A percentile compares a stretch with the other conserved stretches of the same genome.
These are phyloP conservation scores for Colletotrichum noveboracense DNA, from an alignment of 2,329 filamentous ascomycete species.

Conservation along the genomic window DNA sequence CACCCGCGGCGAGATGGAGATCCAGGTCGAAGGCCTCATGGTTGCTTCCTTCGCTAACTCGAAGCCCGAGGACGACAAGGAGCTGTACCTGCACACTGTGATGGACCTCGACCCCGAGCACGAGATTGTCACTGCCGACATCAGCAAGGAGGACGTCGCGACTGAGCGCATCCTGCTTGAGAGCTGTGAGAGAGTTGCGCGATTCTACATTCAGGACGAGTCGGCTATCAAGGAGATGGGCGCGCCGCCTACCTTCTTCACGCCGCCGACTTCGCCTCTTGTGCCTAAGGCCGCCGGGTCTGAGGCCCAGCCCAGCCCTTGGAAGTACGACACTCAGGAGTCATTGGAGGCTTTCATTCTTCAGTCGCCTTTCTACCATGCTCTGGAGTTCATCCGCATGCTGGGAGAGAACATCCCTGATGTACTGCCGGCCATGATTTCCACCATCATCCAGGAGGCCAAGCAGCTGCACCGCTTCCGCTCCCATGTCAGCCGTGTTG, in stretches of 20 bases:
- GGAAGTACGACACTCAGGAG: conserved; percentile 29
- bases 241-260: conserved; percentile 7
- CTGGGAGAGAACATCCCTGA: conserved; percentile 28
- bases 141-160: background rate
- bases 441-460: conserved; percentile 33
- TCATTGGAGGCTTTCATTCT: conserved; percentile 34
- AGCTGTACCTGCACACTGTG: conserved; percentile 38
- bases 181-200: conserved; percentile 39
- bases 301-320: background rate
- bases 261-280: conserved; percentile 1
- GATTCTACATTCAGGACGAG: conserved; percentile 30
- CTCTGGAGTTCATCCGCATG: conserved; percentile 32
- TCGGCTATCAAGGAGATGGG: conserved; percentile 6
- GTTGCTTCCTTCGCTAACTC: conserved; percentile 36
- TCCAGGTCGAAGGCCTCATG: conserved; percentile 36
- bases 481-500: conserved; percentile 23
- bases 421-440: conserved; percentile 27
- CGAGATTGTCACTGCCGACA: conserved; percentile 32
- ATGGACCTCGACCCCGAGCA: conserved; percentile 46
- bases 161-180: conserved; percentile 33
- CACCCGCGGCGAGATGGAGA: conserved; percentile 31
- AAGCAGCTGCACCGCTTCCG: conserved; percentile 34
- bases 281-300: background rate
- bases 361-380: conserved; percentile 33
- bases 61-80: conserved; percentile 34